Conservation (phyloP, 495 filamentous ascomycete species). For the Penicillium psychrofluorescens region DNA sequence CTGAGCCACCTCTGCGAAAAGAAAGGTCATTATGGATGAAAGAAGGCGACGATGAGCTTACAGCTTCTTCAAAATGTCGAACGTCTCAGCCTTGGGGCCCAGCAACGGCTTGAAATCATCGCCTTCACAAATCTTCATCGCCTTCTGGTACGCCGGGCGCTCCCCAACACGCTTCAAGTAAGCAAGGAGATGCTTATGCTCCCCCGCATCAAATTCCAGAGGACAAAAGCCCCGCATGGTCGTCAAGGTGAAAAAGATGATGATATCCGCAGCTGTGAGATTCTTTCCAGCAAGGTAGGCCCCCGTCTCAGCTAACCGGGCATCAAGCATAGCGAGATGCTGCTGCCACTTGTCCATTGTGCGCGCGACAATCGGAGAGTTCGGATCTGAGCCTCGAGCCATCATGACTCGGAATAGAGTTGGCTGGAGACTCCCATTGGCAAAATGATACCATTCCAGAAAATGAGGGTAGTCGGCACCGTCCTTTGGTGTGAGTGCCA, state of each 20-base stretch:
- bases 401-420: constrained; percentile 19
- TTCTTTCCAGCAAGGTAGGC: constrained; percentile 51
- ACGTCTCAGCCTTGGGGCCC: constrained; percentile 7
- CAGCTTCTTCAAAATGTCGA: too few relatives aligned
- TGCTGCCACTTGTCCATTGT: constrained; percentile 8
- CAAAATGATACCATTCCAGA: constrained; percentile 55
- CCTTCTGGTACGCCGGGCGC: constrained; percentile 20
- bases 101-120: constrained; percentile 24
- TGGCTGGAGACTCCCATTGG: constrained; percentile 48
- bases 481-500: constrained; percentile 31
- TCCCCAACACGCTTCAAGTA: constrained; percentile 19
- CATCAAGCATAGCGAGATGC: constrained; percentile 32
- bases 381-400: constrained; percentile 2
- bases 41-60: too few relatives aligned
- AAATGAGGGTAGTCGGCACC: constrained; percentile 45
- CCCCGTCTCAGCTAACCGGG: constrained; percentile 30
- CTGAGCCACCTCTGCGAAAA: too few relatives aligned
- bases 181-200: constrained; percentile 16
- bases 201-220: constrained; percentile 23
- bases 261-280: constrained; percentile 57
- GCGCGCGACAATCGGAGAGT: constrained; percentile 5
- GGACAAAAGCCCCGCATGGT: constrained; percentile 45
- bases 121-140: constrained; percentile 22
- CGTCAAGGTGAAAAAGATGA: constrained; percentile 46
- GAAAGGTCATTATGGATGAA: too few relatives aligned